Evolutionary conservation across 2,329 filamentous ascomycete genomes (phyloP).

Genomic region (Shiraia bambusicola): DNA sequence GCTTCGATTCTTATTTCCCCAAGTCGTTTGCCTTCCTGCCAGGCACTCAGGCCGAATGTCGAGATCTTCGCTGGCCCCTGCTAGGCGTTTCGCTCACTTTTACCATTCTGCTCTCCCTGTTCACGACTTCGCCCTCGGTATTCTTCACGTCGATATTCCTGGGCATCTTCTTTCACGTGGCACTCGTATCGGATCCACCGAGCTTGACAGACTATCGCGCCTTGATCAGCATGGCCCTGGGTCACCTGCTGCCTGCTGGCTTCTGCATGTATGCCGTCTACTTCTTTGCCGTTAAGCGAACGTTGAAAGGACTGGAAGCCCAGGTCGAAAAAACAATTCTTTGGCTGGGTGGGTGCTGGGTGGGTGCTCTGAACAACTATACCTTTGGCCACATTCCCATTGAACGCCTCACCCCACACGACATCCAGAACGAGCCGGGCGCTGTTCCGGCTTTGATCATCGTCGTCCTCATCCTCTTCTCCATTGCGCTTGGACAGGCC

Average conservation of each 20-base stretch:
- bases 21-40: constrained; percentile 77
- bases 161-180: constrained; percentile 85
- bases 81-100: constrained; percentile 80
- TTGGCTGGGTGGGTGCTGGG: constrained; percentile 88
- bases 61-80: constrained; percentile 80
- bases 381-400: constrained; percentile 95
- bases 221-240: constrained; percentile 75
- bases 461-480: constrained; percentile 70
- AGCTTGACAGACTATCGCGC: constrained; percentile 65
- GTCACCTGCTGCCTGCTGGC: constrained; percentile 80
- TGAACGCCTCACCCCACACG: constrained; percentile 84
- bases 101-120: constrained; percentile 74
- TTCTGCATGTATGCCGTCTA: constrained; percentile 89
- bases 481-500: constrained; percentile 72
- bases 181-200: constrained; percentile 85
- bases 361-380: constrained; percentile 90
- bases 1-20: constrained; percentile 87
- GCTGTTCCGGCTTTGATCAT: constrained; percentile 79
- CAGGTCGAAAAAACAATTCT: constrained; percentile 88
- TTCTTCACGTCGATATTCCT: constrained; percentile 86
- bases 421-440: constrained; percentile 85
- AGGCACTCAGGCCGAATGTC: constrained; percentile 65
- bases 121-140: constrained; percentile 73
- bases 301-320: constrained; percentile 70
- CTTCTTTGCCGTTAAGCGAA: constrained; percentile 74